These are phyloP conservation scores for Bruguiera sexangula DNA, from an alignment of 345 rosid genomes.

Conservation along the genomic window DNA sequence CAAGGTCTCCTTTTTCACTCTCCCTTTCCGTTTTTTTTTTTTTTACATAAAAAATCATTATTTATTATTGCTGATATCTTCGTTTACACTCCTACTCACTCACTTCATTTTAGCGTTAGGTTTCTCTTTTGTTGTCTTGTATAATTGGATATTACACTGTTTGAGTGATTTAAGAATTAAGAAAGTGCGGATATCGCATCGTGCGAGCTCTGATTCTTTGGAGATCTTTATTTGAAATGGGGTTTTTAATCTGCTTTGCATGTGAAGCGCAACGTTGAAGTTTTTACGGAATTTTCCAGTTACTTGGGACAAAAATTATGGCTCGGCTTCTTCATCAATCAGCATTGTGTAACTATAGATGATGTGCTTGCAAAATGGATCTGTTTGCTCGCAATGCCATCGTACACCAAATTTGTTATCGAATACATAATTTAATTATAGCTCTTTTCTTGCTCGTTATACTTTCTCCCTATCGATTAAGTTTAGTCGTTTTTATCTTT, in stretches of 20 bases:
- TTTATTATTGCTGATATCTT: not conserved
- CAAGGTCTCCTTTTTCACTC: constrained; percentile 48
- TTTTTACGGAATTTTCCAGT: not conserved
- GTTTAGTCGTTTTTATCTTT: no score
- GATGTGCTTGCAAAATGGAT: constrained; percentile 5
- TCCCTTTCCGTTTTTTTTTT: not conserved
- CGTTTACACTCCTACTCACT: not conserved
- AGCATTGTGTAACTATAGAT: no score
- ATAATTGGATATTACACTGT: no score
- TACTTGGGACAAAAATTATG: not conserved
- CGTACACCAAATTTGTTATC: not conserved
- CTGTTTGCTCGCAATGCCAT: constrained; percentile 3
- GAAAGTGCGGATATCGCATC: no score
- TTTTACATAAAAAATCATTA: not conserved
- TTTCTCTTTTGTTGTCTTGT: no score
- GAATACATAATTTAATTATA: not conserved
- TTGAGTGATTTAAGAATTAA: no score
- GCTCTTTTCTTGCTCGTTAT: not conserved
- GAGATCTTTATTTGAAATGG: no score
- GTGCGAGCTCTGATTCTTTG: no score
- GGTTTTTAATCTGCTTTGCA: no score
- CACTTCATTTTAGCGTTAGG: not conserved
- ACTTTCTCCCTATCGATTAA: no score
- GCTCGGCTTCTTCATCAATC: no score
- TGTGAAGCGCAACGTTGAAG: no score